Percentiles rank a stretch among this genome's conserved stretches.
Conservation (phyloP, 768 basidiomycete genomes). For the Albatrellus ellisii region DNA sequence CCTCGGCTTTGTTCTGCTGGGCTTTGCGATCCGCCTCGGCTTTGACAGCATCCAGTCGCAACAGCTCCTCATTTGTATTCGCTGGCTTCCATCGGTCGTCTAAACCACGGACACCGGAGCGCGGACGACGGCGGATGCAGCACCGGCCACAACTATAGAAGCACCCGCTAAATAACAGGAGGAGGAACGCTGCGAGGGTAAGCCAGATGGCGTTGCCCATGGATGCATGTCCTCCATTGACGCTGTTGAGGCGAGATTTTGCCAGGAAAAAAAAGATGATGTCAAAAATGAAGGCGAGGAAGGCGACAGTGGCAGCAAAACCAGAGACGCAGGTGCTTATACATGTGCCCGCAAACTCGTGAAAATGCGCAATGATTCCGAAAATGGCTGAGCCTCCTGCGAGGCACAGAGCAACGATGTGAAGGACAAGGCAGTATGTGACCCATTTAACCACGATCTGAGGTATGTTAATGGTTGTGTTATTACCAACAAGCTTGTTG, state of each 20-base stretch:
- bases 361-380: conserved; percentile 79
- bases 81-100: conserved; percentile 17
- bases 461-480: conserved; percentile 57
- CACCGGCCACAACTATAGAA: conserved; percentile 78
- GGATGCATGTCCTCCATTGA: conserved; percentile 59
- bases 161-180: conserved; percentile 86
- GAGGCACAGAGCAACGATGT: conserved; percentile 74
- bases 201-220: conserved; percentile 91
- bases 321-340: conserved; percentile 73
- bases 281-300: conserved; percentile 90
- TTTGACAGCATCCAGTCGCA: conserved; percentile 76
- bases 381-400: conserved; percentile 64
- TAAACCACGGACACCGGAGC: conserved; percentile 26
- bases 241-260: conserved; percentile 65
- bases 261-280: conserved; percentile 84
- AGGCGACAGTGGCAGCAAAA: conserved; percentile 63
- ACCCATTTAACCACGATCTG: conserved; percentile 85
- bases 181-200: conserved; percentile 72
- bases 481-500: conserved; percentile 64
- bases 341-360: conserved; percentile 76
- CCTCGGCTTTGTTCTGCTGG: conserved; percentile 41
- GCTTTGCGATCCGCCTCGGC: conserved; percentile 80
- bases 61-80: conserved; percentile 39
- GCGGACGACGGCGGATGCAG: conserved; percentile 51
- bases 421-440: conserved; percentile 86